Evolutionary conservation across 2,329 filamentous ascomycete species (phyloP).

Genomic region (Chaetomium sp.): DNA sequence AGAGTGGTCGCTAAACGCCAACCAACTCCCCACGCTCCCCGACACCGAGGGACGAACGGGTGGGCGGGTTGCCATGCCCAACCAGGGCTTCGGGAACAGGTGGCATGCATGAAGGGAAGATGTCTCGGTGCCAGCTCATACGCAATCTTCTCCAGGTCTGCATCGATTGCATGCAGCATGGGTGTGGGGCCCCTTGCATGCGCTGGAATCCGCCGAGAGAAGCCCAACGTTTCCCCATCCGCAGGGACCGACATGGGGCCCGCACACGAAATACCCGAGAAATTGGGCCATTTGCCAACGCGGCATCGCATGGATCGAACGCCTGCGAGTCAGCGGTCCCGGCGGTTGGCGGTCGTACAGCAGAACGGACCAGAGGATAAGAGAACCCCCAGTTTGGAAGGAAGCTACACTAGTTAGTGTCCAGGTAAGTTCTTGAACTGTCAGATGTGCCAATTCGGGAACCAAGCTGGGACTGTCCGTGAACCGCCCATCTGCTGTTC

Average conservation of each 20-base stretch:
- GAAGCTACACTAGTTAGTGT: not conserved
- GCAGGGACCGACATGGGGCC: conserved; percentile 1
- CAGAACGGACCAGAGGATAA: not conserved
- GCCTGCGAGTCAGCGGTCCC: not conserved
- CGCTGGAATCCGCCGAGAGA: not conserved
- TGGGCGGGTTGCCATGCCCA: not conserved
- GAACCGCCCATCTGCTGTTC: not conserved
- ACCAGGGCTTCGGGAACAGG: conserved; percentile 6
- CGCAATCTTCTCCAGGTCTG: not conserved
- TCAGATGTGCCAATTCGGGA: not conserved
- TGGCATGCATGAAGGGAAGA: not conserved
- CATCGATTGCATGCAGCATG: conserved; percentile 4
- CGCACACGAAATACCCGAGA: not conserved
- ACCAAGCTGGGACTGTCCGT: not conserved
- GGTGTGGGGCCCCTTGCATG: conserved; percentile 2
- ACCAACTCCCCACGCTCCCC: not conserved
- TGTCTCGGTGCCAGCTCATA: conserved; percentile 2
- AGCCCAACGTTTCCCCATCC: not conserved
- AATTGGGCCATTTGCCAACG: not conserved
- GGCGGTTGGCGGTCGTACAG: not conserved
- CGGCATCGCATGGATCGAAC: not conserved
- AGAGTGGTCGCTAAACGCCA: not conserved
- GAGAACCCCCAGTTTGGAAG: not conserved
- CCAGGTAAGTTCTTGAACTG: not conserved
- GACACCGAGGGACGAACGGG: not conserved